phyloP scores from a whole-genome alignment of 768 basidiomycete species.

The Phylloporus sp. region DNA sequence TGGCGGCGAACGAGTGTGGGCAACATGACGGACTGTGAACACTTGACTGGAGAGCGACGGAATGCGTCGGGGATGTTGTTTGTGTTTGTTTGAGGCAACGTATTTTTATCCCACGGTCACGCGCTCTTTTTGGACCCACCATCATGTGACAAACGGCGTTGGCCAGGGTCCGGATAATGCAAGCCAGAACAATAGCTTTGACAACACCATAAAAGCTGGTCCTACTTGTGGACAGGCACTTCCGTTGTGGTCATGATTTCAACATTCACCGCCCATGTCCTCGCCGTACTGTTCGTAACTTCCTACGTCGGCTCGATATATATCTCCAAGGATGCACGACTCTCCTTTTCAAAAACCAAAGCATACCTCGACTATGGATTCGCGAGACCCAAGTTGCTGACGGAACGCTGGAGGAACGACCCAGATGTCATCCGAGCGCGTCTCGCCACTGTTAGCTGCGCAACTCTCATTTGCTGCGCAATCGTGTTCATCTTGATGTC shows the following conservation, averaged over 20 bases:
- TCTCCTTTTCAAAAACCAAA: conserved; percentile 41
- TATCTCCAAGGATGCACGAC: conserved; percentile 58
- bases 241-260: conserved; percentile 22
- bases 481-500: conserved; percentile 45
- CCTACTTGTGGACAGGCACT: background rate
- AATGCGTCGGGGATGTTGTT: conserved; percentile 16
- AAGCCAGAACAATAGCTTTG: conserved; percentile 14
- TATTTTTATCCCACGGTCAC: conserved; percentile 17
- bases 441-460: conserved; percentile 58
- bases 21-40: conserved; percentile 54
- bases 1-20: conserved; percentile 80
- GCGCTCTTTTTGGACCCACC: conserved; percentile 8
- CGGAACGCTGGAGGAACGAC: conserved; percentile 72
- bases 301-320: conserved; percentile 85
- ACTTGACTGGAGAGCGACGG: conserved; percentile 10
- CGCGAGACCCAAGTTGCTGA: conserved; percentile 27
- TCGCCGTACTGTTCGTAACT: conserved; percentile 54
- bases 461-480: conserved; percentile 54
- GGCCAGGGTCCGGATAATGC: background rate
- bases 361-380: conserved; percentile 24
- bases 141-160: background rate
- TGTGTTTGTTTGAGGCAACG: conserved; percentile 21
- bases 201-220: conserved; percentile 15
- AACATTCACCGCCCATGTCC: conserved; percentile 41
- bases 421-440: conserved; percentile 81